Percentiles rank a stretch among this genome's conserved stretches.
These are phyloP conservation scores for Trichoderma sp. DNA, from an alignment of 2,329 filamentous ascomycete species.

Conservation along the genomic window DNA sequence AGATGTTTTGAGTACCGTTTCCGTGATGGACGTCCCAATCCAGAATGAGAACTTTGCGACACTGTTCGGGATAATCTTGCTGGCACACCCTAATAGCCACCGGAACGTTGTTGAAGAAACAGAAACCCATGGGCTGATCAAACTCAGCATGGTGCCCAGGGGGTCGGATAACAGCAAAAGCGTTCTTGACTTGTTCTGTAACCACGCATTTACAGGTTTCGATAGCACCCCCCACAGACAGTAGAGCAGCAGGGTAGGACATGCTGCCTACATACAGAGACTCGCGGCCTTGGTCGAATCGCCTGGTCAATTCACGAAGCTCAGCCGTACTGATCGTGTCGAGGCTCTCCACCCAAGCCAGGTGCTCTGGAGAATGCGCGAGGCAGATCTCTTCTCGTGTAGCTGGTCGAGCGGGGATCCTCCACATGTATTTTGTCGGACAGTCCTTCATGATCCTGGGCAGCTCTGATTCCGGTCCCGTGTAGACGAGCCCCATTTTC, in stretches of 20 bases:
- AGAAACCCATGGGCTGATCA: slow-evolving; percentile 87
- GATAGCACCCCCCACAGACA: slow-evolving; percentile 91
- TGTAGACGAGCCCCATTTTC: slow-evolving; percentile 74
- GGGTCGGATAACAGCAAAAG: slow-evolving; percentile 90
- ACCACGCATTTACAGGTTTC: slow-evolving; percentile 95
- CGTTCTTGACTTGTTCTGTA: slow-evolving; percentile 81
- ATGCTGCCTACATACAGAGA: slow-evolving; percentile 83
- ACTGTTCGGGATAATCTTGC: slow-evolving; percentile 72
- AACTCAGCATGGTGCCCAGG: slow-evolving; percentile 94
- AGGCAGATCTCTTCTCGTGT: slow-evolving; percentile 77
- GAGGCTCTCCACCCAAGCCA: slow-evolving; percentile 69
- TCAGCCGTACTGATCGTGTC: slow-evolving; percentile 59
- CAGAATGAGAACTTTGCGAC: slow-evolving; percentile 86
- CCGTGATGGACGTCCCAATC: slow-evolving; percentile 87
- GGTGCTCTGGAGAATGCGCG: slow-evolving; percentile 78
- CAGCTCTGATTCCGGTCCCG: slow-evolving; percentile 57
- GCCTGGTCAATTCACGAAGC: slow-evolving; percentile 66
- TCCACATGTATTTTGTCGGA: slow-evolving; percentile 66
- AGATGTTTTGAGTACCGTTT: slow-evolving; percentile 95
- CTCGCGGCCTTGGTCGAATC: slow-evolving; percentile 65
- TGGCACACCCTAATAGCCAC: slow-evolving; percentile 90
- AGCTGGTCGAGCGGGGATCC: slow-evolving; percentile 78
- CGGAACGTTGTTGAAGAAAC: slow-evolving; percentile 96
- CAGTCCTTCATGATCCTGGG: slow-evolving; percentile 52
- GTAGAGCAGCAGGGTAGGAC: slow-evolving; percentile 76